These are phyloP conservation scores for Phytophthora palmivora DNA, from an alignment of 352 stramenopile species.

Conservation along the genomic window DNA sequence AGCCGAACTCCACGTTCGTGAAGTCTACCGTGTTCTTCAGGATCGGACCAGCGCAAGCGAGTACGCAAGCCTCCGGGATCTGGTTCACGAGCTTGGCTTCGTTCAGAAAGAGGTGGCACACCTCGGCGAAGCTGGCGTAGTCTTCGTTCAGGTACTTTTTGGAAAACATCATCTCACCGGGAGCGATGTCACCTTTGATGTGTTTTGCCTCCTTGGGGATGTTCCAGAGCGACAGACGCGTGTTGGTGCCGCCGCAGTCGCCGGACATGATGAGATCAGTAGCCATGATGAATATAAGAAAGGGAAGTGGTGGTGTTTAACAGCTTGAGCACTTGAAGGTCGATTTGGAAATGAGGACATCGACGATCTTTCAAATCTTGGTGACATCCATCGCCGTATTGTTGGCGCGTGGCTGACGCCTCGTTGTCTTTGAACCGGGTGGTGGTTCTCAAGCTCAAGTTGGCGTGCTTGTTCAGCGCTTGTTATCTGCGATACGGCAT, in stretches of 20 bases:
- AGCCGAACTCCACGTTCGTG: constrained; percentile 94
- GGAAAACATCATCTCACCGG: constrained; percentile 78
- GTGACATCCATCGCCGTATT: constrained; percentile 8
- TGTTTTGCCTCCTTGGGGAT: constrained; percentile 54
- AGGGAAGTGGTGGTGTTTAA: constrained; percentile 3
- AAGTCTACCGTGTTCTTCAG: constrained; percentile 86
- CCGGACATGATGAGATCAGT: constrained; percentile 77
- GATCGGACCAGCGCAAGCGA: constrained; percentile 81
- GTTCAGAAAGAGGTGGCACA: constrained; percentile 93
- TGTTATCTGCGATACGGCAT: constrained; percentile 20
- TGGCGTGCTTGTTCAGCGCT: constrained; percentile 17
- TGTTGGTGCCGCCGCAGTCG: constrained; percentile 97
- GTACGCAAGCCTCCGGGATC: constrained; percentile 64
- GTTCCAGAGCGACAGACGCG: constrained; percentile 89
- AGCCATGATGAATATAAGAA: constrained; percentile 18
- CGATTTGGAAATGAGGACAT: constrained; percentile 11
- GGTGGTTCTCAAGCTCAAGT: constrained; percentile 26
- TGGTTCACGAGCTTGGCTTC: constrained; percentile 83
- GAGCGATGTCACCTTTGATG: constrained; percentile 58
- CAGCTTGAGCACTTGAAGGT: constrained; percentile 22
- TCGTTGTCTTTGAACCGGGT: constrained; percentile 23
- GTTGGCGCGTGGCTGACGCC: constrained; percentile 10
- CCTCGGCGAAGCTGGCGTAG: constrained; percentile 79
- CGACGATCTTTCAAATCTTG: constrained; percentile 25
- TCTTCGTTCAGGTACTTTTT: constrained; percentile 89